phyloP scores from a whole-genome alignment of 2,329 filamentous ascomycete species.

The Alternaria hordeiaustralica region DNA sequence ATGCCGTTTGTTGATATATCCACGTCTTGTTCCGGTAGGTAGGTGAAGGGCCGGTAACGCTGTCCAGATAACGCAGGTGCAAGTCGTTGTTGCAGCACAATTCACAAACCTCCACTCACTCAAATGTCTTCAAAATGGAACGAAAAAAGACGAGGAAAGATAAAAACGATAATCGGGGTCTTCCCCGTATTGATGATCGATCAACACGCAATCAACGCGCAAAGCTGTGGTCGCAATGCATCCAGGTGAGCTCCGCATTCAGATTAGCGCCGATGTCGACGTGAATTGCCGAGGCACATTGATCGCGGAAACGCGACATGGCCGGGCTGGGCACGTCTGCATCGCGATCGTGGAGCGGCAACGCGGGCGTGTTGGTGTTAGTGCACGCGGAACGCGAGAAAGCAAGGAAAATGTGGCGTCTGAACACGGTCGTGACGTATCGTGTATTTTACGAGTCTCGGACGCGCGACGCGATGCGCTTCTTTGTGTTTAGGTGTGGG shows the following conservation, averaged over 20 bases:
- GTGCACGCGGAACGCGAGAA: slow-evolving; percentile 1
- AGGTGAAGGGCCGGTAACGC: not conserved
- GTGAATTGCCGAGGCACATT: slow-evolving; percentile 6
- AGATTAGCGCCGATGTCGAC: slow-evolving; percentile 12
- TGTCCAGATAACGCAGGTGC: not conserved
- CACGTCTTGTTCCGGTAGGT: not conserved
- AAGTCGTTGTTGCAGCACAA: not conserved
- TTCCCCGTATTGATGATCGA: not conserved
- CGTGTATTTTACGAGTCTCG: not conserved
- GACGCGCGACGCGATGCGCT: slow-evolving; percentile 6
- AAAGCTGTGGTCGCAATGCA: slow-evolving; percentile 6
- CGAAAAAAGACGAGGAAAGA: not conserved
- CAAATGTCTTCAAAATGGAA: not conserved
- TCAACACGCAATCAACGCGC: not conserved
- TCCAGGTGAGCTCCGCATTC: not conserved
- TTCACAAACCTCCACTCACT: not conserved
- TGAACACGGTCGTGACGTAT: slow-evolving; percentile 14
- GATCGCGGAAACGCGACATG: slow-evolving; percentile 3
- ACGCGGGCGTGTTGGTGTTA: slow-evolving; percentile 3
- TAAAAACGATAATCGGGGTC: not conserved
- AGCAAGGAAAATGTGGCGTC: slow-evolving; percentile 4
- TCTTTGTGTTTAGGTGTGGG: not conserved
- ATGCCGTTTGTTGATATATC: not conserved
- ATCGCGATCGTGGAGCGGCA: not conserved
- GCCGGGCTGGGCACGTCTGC: not conserved